Percentiles rank a stretch among this genome's conserved stretches.
These are phyloP conservation scores for Miscanthus sacchariflorus DNA, from an alignment of 202 grass and related monocot species.

Conservation along the genomic window DNA sequence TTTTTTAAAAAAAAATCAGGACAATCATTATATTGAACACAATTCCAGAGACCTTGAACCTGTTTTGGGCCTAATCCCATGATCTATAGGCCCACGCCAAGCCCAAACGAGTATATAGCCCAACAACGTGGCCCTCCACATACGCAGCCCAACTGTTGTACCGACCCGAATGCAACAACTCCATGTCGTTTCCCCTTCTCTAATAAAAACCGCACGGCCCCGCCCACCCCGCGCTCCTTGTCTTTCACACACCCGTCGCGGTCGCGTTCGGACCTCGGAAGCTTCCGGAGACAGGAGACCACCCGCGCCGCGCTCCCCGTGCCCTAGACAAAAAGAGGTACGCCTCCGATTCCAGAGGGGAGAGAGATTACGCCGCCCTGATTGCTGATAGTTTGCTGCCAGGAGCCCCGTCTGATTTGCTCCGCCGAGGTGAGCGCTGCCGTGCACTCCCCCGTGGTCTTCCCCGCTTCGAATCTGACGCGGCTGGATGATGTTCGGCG, in stretches of 20 bases:
- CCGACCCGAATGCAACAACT: not conserved
- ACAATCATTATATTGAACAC: not conserved
- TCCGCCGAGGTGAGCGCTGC: not conserved
- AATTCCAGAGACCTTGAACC: not conserved
- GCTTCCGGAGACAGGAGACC: slow-evolving; percentile 40
- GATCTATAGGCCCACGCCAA: not conserved
- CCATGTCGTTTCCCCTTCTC: not conserved
- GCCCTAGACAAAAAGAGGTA: slow-evolving; percentile 44
- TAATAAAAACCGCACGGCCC: not conserved
- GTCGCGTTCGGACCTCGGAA: slow-evolving; percentile 31
- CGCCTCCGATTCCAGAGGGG: not conserved
- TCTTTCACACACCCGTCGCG: too few relatives aligned
- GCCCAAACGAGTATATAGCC: slow-evolving; percentile 18
- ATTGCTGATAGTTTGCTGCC: not conserved
- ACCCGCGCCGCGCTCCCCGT: not conserved
- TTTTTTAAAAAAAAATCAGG: too few relatives aligned
- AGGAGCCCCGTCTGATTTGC: not conserved
- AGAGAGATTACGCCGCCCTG: not conserved
- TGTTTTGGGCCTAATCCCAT: not conserved
- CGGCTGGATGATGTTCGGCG: not conserved
- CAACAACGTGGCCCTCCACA: not conserved
- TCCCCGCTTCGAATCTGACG: not conserved
- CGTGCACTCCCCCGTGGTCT: not conserved
- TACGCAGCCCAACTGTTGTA: not conserved
- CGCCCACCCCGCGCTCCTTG: not conserved